Conservation (phyloP, 805 yeast genomes). For the Myxozyma kluyveri region DNA sequence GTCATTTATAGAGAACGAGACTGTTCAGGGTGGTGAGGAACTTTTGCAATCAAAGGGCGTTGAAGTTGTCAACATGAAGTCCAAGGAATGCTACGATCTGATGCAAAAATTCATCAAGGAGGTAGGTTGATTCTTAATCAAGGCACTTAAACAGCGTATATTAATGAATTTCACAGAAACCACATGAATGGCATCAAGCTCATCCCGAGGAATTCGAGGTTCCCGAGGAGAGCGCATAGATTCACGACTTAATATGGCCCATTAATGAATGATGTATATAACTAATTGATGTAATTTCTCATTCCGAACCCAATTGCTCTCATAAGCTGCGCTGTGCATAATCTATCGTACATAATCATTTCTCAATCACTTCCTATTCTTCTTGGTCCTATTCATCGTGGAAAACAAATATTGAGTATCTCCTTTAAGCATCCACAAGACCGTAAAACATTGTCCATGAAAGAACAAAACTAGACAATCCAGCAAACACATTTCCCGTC, state of each 20-base stretch:
- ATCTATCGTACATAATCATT: no score
- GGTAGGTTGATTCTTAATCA: conserved; percentile 18
- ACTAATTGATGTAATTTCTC: no score
- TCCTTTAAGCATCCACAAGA: conserved; percentile 24
- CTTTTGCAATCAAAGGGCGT: conserved; percentile 65
- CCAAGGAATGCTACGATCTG: conserved; percentile 47
- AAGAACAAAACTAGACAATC: conserved; percentile 53
- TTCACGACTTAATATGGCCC: neutral
- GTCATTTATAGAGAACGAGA: conserved; percentile 59
- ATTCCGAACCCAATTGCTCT: no score
- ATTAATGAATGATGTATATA: neutral
- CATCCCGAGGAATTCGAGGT: conserved; percentile 30
- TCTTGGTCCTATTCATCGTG: no score
- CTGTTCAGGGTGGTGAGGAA: conserved; percentile 80
- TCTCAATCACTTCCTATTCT: no score
- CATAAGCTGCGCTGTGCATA: no score
- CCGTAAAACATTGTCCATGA: conserved; percentile 53
- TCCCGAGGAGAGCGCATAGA: neutral
- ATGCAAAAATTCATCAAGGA: conserved; percentile 78
- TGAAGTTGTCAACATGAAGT: conserved; percentile 39
- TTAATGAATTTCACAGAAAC: conserved; percentile 13
- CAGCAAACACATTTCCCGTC: conserved; percentile 47
- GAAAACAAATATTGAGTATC: no score
- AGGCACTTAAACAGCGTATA: neutral
- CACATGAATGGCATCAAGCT: conserved; percentile 30